Evolutionary conservation across 2,329 filamentous ascomycete genomes (phyloP), one percentile per base, ranked within the genome.

Genomic region (Cladosporium velox): DNA sequence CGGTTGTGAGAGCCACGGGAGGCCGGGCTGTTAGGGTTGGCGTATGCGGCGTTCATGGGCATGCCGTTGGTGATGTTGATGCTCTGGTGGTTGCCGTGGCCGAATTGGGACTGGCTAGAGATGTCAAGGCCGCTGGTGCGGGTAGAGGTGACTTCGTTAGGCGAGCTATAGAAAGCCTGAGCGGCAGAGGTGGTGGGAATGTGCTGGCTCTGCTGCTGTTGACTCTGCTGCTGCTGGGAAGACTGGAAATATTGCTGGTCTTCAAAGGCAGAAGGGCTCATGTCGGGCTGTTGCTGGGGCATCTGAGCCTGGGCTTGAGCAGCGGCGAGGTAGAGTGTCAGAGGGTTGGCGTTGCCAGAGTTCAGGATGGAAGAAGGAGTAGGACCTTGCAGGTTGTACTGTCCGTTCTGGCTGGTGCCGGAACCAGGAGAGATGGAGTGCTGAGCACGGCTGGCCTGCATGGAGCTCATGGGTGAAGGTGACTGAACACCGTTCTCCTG

Each of bases 241-340:
- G 64, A 68, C 28, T 61, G 26, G 57, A 66, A 66, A 49, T 70
- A 71, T 63, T 70, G 63, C 54, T 71, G 70, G 77, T 80, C 72
- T 79, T 82, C 66, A 77, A 80, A 65, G 77, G 74, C 57, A 57
- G 74, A 69, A 26, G 74, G 70, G 66, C 73, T 70, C 58, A 76
- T 67, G 59, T 74, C 68, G 63, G 71, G 65, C 66, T 68, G 59
- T 57, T 88, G 86, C 68, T 79, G 82, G 72, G 91, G 88, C 68
- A 90, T 87, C 26, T 88, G 89, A 32, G 94, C 87, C 75, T 96
- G 92, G 79, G 89, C 94, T 67, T 78, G 77, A 10, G 75, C 73
- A 12, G 75, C 76, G 21, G 76, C 76, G n/a, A 97, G 85, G 77
- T 97, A 98, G 87, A 97, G 88, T 28, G 93, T 97, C 77, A 98